These are phyloP conservation scores for Dendrobium huoshanense DNA, from an alignment of 106 monocot genomes.

Conservation along the genomic window DNA sequence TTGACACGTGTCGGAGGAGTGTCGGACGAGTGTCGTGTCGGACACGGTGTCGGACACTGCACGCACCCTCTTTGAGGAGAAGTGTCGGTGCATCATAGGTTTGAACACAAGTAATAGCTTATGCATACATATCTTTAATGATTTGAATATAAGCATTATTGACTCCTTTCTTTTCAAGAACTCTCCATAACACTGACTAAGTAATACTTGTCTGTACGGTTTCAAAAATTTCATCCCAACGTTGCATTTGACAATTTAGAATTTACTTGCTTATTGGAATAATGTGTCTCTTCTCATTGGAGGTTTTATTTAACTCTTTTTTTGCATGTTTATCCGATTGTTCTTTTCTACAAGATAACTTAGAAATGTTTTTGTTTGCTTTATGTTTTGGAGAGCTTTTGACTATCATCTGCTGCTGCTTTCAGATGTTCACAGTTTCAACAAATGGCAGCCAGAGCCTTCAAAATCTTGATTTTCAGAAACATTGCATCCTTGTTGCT, in stretches of 20 bases:
- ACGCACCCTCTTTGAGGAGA: no score
- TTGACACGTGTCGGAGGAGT: no score
- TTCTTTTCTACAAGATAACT: not conserved
- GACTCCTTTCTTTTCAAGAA: no score
- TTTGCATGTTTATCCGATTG: not conserved
- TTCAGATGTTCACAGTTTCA: conserved; percentile 49
- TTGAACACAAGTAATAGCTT: no score
- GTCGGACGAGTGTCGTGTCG: no score
- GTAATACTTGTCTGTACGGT: not conserved
- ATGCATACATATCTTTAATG: no score
- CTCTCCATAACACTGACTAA: no score
- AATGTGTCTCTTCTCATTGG: not conserved
- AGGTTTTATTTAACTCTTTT: not conserved
- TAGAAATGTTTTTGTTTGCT: conserved; percentile 5
- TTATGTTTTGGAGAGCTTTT: not conserved
- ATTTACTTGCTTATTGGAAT: not conserved
- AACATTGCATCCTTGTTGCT: conserved; percentile 85
- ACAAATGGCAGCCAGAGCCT: conserved; percentile 38
- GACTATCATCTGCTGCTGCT: not conserved
- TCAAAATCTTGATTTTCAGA: conserved; percentile 67
- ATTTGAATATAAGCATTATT: no score
- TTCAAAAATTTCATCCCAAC: not conserved
- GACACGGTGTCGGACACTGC: no score
- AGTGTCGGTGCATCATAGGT: no score
- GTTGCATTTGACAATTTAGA: not conserved